These are phyloP conservation scores for Botryotinia calthae DNA, from an alignment of 2,329 filamentous ascomycete genomes.

Conservation along the genomic window DNA sequence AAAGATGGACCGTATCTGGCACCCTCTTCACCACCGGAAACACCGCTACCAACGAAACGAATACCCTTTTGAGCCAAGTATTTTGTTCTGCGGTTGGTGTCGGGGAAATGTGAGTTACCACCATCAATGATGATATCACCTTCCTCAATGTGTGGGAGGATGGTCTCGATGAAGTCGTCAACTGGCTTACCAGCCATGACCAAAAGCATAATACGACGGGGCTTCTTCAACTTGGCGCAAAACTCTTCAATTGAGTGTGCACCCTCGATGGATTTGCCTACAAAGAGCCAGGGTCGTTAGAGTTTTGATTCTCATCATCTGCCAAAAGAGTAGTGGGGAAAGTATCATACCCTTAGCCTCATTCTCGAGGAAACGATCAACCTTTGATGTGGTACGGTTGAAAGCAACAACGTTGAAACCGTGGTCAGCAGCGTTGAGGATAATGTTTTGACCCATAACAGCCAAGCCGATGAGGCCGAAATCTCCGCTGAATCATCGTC, in stretches of 20 bases:
- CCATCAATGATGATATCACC: constrained; percentile 99
- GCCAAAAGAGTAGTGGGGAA: neutral
- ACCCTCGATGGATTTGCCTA: constrained; percentile 89
- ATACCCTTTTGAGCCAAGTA: constrained; percentile 87
- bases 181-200: constrained; percentile 98
- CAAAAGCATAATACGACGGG: constrained; percentile 95
- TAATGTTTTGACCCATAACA: constrained; percentile 88
- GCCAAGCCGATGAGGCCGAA: constrained; percentile 90
- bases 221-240: constrained; percentile 92
- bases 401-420: constrained; percentile 96
- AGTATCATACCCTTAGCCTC: constrained; percentile 69
- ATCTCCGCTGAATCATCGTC: constrained; percentile 53
- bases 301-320: constrained; percentile 7
- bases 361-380: constrained; percentile 89
- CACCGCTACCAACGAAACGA: constrained; percentile 93
- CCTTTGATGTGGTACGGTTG: constrained; percentile 98
- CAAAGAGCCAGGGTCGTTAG: constrained; percentile 18
- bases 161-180: constrained; percentile 96
- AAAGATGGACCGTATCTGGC: constrained; percentile 94
- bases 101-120: constrained; percentile 98
- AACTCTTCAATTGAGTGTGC: constrained; percentile 95
- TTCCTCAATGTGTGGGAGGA: constrained; percentile 76
- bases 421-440: constrained; percentile 84
- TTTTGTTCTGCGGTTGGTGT: constrained; percentile 94
- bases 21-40: constrained; percentile 99